A percentile compares a stretch with the other conserved stretches of the same genome.
Evolutionary conservation across 805 yeast species (phyloP).

Genomic region (Huiozyma naganishii): DNA sequence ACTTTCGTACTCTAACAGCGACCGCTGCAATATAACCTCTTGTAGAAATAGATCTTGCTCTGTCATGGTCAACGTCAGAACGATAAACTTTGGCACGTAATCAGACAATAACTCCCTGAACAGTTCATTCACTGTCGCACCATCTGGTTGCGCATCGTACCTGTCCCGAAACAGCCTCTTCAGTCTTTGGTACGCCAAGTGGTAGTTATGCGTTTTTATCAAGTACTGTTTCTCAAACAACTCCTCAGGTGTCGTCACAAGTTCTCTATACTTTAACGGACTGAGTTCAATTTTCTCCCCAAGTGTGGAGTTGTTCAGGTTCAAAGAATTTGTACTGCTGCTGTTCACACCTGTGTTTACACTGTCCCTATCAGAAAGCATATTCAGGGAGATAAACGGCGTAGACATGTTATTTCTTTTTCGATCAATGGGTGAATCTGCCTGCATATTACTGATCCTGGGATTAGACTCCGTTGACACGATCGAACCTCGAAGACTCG

Average conservation of each 20-base stretch:
- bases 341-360: neutral
- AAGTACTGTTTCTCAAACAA: slow-evolving; percentile 10
- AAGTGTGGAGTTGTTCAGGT: neutral
- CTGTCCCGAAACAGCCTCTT: slow-evolving; percentile 4
- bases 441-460: neutral
- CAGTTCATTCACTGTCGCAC: neutral
- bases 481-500: no score
- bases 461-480: neutral
- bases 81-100: slow-evolving; percentile 66
- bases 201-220: slow-evolving; percentile 19
- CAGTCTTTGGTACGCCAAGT: slow-evolving; percentile 12
- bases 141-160: neutral
- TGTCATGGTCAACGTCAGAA: slow-evolving; percentile 61
- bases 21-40: slow-evolving; percentile 46
- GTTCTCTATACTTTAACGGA: slow-evolving; percentile 14
- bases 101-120: slow-evolving; percentile 9
- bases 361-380: slow-evolving; percentile 1
- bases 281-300: slow-evolving; percentile 2
- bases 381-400: slow-evolving; percentile 17
- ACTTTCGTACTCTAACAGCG: slow-evolving; percentile 46
- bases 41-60: slow-evolving; percentile 61
- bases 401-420: slow-evolving; percentile 1
- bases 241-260: slow-evolving; percentile 16
- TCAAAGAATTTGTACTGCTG: neutral
- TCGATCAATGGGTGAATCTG: neutral